Base-by-base conservation (phyloP, 2,329 filamentous ascomycete species). In the Ophiostoma quercus region DNA sequence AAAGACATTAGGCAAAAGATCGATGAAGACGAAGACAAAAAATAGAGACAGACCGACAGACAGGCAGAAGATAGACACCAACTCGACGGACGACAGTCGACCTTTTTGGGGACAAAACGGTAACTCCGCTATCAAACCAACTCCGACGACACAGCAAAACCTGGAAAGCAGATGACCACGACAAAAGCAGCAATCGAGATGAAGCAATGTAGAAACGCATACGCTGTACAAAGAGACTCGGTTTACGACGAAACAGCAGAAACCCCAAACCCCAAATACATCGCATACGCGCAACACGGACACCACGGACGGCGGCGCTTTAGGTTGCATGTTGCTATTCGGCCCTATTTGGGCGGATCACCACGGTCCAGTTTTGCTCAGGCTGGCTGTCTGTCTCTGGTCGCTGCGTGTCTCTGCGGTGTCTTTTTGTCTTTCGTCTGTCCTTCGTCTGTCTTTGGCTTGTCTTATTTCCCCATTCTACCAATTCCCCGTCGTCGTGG, bases 261-360 rank as follows among this genome's bases (percentile, higher is more conserved):
- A 47, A 47, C 16, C 16, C 43, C 12, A 41, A 14, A 16, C 19
- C 43, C 43, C 16, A 19, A 47, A 47, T 16, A 47, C 51, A 29
- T 34, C 51, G 8, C 51, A 22, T n/a, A 57, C 16, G 22, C 54
- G 25, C 54, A 60, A 25, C 25, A 32, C 57, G 25, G 60, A 37
- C 60, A 65, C 60, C 32, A 39, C 34, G 32, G 32, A 19, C 62
- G 19, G 34, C 32, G 34, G 62, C 51, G 22, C 51, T 29, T 14
- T 22, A 67, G 71, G 71, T 73, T 73, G 73, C 73, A 73, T 73
- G 62, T 66, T 63, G 67, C 72, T 74, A 74, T 74, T 73, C 72
- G 73, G 73, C 71, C 73, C 72, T 73, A 71, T 74, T 73, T 68
- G 66, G 66, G 71, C 71, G 73, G 73, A 73, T 71, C 72, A 67